Evolutionary conservation across 1,284 basidiomycete genomes (phyloP).

Genomic region (Trametes hirsuta): DNA sequence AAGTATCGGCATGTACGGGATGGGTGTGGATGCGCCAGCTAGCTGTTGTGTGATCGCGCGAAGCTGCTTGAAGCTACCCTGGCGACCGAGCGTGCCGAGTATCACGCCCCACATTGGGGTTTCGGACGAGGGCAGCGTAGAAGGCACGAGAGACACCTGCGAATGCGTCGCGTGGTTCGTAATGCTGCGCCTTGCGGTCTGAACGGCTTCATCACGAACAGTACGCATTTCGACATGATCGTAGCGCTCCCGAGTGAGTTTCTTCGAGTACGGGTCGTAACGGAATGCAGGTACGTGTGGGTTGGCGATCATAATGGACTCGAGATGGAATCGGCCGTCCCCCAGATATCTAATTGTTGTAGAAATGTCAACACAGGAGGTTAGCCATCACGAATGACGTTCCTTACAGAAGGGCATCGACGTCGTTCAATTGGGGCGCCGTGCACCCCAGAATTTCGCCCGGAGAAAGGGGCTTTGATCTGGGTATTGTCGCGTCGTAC

Average conservation of each 20-base stretch:
- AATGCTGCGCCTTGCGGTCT: constrained; percentile 70
- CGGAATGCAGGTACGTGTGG: constrained; percentile 95
- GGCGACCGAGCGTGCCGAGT: constrained; percentile 92
- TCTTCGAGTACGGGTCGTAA: constrained; percentile 99
- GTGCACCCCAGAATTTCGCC: constrained; percentile 99
- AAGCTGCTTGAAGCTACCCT: constrained; percentile 91
- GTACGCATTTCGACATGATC: constrained; percentile 88
- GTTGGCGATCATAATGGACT: constrained; percentile 99
- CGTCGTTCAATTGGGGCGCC: constrained; percentile 79
- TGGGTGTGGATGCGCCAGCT: constrained; percentile 49
- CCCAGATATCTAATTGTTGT: constrained; percentile 82
- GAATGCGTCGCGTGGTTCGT: constrained; percentile 31
- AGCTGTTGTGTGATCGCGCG: constrained; percentile 81
- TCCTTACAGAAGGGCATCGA: constrained; percentile 85
- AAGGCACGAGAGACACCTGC: constrained; percentile 6
- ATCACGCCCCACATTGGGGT: constrained; percentile 86
- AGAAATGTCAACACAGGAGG: neutral
- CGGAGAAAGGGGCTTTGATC: constrained; percentile 92
- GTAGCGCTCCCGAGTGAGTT: constrained; percentile 92
- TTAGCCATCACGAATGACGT: neutral
- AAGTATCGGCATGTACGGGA: constrained; percentile 87
- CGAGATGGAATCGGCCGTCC: constrained; percentile 97
- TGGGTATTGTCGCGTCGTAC: constrained; percentile 85
- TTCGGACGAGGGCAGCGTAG: constrained; percentile 15
- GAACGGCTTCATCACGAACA: constrained; percentile 79